These are phyloP conservation scores for Saccharomycopsis hybrid DNA, from an alignment of 1,139 yeast genomes.

Conservation along the genomic window DNA sequence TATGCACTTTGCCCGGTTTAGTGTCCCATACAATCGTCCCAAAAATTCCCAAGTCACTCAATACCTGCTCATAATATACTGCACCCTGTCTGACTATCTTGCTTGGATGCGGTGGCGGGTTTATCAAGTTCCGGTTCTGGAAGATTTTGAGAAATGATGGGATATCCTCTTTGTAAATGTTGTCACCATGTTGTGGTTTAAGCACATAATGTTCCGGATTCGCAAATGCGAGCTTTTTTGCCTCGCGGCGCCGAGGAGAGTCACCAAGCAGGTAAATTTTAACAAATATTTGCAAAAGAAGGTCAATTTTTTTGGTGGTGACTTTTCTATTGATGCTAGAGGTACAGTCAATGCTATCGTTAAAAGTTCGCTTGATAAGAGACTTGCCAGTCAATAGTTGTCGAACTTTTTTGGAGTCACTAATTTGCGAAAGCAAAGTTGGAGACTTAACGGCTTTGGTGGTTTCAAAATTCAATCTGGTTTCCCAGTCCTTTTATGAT, in stretches of 20 bases:
- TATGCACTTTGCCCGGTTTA: constrained; percentile 44
- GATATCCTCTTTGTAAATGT: constrained; percentile 77
- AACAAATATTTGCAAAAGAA: constrained; percentile 56
- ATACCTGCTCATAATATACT: constrained; percentile 57
- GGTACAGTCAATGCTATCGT: constrained; percentile 22
- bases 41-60: constrained; percentile 86
- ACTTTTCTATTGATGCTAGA: too few relatives aligned
- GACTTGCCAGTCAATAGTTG: constrained; percentile 64
- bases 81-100: constrained; percentile 63
- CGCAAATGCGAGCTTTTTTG: constrained; percentile 62
- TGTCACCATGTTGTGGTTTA: constrained; percentile 93
- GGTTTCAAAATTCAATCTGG: constrained; percentile 64
- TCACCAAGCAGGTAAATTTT: constrained; percentile 79
- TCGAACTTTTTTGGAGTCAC: constrained; percentile 91
- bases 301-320: constrained; percentile 24
- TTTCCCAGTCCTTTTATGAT: constrained; percentile 61
- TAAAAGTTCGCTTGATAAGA: constrained; percentile 43
- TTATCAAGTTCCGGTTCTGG: constrained; percentile 78
- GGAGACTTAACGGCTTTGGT: constrained; percentile 88
- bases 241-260: constrained; percentile 54
- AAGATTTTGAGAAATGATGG: constrained; percentile 59
- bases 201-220: constrained; percentile 68
- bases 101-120: constrained; percentile 64
- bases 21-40: constrained; percentile 78
- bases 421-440: constrained; percentile 75